A percentile compares a stretch with the other conserved stretches of the same genome.
Conservation (phyloP, 2,329 filamentous ascomycete species). For the Aureobasidium lini region DNA sequence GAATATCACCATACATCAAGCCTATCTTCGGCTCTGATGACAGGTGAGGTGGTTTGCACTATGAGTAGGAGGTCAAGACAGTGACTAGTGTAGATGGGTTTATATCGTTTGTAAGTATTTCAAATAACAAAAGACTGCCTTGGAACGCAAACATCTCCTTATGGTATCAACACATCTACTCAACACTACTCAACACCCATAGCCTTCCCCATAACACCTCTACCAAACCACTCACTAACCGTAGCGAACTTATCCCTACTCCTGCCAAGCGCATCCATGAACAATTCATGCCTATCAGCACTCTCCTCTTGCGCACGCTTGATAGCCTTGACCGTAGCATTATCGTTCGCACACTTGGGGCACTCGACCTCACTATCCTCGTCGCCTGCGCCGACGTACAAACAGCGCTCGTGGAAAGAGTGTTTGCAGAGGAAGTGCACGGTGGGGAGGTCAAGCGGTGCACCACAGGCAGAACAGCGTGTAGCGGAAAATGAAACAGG, state of each 20-base stretch:
- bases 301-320: conserved; percentile 79
- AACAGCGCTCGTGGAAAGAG: conserved; percentile 86
- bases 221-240: conserved; percentile 87
- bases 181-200: not conserved
- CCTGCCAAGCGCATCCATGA: conserved; percentile 68
- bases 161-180: too few species aligned
- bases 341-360: conserved; percentile 74
- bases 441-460: conserved; percentile 72
- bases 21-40: too few species aligned
- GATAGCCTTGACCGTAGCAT: conserved; percentile 83
- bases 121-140: too few species aligned
- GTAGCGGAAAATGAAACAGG: conserved; percentile 87
- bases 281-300: conserved; percentile 80
- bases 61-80: too few species aligned
- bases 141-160: too few species aligned
- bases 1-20: too few species aligned
- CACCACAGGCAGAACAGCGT: conserved; percentile 74
- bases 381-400: conserved; percentile 50
- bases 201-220: conserved; percentile 70
- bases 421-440: conserved; percentile 98
- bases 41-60: too few species aligned
- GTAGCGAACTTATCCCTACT: conserved; percentile 83
- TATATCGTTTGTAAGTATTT: too few species aligned
- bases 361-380: conserved; percentile 67
- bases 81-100: too few species aligned